Conservation (phyloP, 2,329 filamentous ascomycete genomes). For the Epichloe typhina region DNA sequence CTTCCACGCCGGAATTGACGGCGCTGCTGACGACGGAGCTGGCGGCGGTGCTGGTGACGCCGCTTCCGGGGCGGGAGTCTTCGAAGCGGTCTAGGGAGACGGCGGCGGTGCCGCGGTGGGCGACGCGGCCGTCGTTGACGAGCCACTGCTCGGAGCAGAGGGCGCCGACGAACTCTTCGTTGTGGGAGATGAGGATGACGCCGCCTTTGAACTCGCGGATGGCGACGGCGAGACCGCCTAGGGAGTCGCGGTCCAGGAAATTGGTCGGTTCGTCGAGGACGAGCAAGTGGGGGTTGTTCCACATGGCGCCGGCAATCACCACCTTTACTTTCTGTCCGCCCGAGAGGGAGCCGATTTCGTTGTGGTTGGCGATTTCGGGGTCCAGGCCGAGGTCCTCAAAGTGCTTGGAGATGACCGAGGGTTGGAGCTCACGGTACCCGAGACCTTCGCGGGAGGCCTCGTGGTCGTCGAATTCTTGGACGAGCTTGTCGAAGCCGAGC, state of each 20-base stretch:
- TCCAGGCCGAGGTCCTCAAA: conserved; percentile 95
- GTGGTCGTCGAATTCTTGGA: conserved; percentile 98
- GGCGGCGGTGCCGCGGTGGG: conserved; percentile 66
- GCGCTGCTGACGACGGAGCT: conserved; percentile 47
- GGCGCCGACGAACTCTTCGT: conserved; percentile 96
- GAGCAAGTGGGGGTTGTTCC: conserved; percentile 96
- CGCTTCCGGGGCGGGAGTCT: conserved; percentile 55
- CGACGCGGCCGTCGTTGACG: conserved; percentile 75
- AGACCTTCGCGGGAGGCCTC: conserved; percentile 97
- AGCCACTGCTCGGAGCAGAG: conserved; percentile 95
- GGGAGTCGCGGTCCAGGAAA: conserved; percentile 95
- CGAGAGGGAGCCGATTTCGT: conserved; percentile 89
- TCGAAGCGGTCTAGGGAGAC: conserved; percentile 76
- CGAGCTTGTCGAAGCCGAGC: conserved; percentile 79
- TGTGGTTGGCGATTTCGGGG: conserved; percentile 97
- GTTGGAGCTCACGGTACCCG: conserved; percentile 85
- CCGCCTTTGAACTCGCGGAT: conserved; percentile 97
- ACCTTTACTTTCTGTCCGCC: conserved; percentile 99
- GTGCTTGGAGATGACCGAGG: conserved; percentile 90
- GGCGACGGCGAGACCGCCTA: conserved; percentile 91
- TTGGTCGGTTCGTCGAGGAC: conserved; percentile 98
- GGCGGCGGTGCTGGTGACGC: conserved; percentile 39
- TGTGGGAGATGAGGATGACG: conserved; percentile 98
- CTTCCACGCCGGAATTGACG: conserved; percentile 52
- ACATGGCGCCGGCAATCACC: conserved; percentile 89